Conservation (phyloP, 2,329 filamentous ascomycete species). For the Aulographum hederae region DNA sequence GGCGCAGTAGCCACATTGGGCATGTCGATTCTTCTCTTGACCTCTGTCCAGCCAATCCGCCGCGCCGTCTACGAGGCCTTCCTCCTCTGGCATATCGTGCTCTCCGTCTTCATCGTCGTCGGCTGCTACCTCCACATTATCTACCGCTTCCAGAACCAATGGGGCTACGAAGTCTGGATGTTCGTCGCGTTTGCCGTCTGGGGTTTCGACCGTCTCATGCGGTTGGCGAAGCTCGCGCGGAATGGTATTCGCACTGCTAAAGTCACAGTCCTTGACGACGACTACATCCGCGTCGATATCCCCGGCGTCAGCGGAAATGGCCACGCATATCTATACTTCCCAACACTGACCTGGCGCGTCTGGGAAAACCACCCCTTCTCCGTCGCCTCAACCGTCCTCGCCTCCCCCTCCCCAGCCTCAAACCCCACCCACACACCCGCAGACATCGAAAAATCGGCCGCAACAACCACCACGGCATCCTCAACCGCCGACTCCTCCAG, state of each 20-base stretch:
- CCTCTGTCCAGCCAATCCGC: slow-evolving; percentile 20
- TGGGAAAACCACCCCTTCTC: slow-evolving; percentile 38
- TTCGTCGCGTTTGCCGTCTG: slow-evolving; percentile 23
- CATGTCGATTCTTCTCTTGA: slow-evolving; percentile 13
- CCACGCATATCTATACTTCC: slow-evolving; percentile 30
- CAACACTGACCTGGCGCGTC: slow-evolving; percentile 15
- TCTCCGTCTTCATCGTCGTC: slow-evolving; percentile 21
- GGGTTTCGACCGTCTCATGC: slow-evolving; percentile 23
- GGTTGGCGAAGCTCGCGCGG: slow-evolving; percentile 18
- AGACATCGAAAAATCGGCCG: background rate
- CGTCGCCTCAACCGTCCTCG: background rate
- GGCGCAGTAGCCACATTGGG: slow-evolving; percentile 22
- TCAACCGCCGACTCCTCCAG: slow-evolving; percentile 6
- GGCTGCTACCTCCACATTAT: slow-evolving; percentile 25
- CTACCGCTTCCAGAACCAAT: slow-evolving; percentile 16
- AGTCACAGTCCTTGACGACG: slow-evolving; percentile 12
- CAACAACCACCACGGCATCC: background rate
- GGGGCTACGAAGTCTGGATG: slow-evolving; percentile 28
- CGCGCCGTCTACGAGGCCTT: slow-evolving; percentile 24
- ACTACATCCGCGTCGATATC: slow-evolving; percentile 21
- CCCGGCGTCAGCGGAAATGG: slow-evolving; percentile 16
- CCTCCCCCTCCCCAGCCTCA: slow-evolving; percentile 7
- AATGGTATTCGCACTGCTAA: slow-evolving; percentile 16
- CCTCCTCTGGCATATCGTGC: slow-evolving; percentile 20
- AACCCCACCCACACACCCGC: slow-evolving; percentile 4